Base-by-base conservation (phyloP, 108 stramenopile species). In the Stephanodiscus minutulus region DNA sequence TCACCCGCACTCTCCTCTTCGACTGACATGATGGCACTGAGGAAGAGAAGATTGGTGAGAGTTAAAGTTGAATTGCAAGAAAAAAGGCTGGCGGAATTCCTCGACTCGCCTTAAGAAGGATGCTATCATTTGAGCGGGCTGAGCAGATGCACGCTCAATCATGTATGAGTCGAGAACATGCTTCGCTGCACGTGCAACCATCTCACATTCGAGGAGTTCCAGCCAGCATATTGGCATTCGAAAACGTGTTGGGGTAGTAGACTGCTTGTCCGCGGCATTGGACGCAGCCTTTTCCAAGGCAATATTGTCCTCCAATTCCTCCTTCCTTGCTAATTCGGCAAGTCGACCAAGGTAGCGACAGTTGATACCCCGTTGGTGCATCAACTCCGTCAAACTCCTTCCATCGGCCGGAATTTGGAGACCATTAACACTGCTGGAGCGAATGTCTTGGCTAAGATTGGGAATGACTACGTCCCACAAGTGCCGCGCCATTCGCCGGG, bases 201-300 rank as follows among this genome's bases (percentile, higher is more conserved):
- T 99, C 84, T 99, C 98, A 55, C 91, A 86, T 76, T 98, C 97
- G 15, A 97, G 86, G 7, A 98, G 73, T 71, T 99, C 96, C 20
- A 96, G 79, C 94, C 96, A 98, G 62, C 82, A 95, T 55, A 84
- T 44, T 6, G 98, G 94, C 89, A 97, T 89, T 49, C 73, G 78
- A 53, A 85, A 81, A 2, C 93, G 81, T 21, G 68, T 74, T 17
- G 87, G 31, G 17, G 37, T 63, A 15, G 48, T 36, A 47, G 64
- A 29, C 12, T 21, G 15, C 2, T 36, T 21, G 2, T 35, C 59
- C 12, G 28, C 20, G 36, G n/a, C 29, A 21, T 36, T 37, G 35
- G 3, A 4, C n/a, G 52, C 22, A 7, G 43, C 74, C 18, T 77
- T 72, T 61, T 85, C 78, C 5, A 66, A 77, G 36, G 88, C 82